Percentiles rank a stretch among this genome's conserved stretches.
These are phyloP conservation scores for Lasiodiplodia gonubiensis DNA, from an alignment of 2,329 filamentous ascomycete genomes.

Conservation along the genomic window DNA sequence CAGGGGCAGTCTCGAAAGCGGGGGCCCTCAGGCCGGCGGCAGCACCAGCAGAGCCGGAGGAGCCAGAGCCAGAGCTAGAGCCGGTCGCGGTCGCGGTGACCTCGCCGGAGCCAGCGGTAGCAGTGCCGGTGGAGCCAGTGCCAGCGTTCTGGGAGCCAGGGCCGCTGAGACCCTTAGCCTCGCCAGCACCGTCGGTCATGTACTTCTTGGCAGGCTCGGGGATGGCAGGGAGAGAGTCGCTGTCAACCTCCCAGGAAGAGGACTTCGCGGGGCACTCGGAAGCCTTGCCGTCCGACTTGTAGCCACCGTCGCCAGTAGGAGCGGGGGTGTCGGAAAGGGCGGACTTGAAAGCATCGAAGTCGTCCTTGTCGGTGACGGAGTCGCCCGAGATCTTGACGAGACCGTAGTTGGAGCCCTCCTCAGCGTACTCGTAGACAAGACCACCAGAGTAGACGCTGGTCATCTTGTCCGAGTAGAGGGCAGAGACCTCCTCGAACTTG, in stretches of 20 bases:
- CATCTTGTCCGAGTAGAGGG: slow-evolving; percentile 86
- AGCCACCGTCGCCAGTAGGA: slow-evolving; percentile 64
- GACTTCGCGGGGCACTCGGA: slow-evolving; percentile 61
- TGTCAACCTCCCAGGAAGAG: slow-evolving; percentile 61
- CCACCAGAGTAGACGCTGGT: slow-evolving; percentile 90
- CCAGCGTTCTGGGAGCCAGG: slow-evolving; percentile 63
- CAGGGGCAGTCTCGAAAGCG: slow-evolving; percentile 56
- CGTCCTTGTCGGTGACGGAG: slow-evolving; percentile 62
- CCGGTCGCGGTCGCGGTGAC: slow-evolving; percentile 46
- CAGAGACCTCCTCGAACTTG: slow-evolving; percentile 76
- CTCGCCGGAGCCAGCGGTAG: slow-evolving; percentile 57
- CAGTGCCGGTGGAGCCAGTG: slow-evolving; percentile 50
- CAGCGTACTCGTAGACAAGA: slow-evolving; percentile 92
- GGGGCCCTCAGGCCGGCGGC: slow-evolving; percentile 52
- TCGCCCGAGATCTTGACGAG: slow-evolving; percentile 69
- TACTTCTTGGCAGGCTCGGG: slow-evolving; percentile 61
- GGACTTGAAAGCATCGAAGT: slow-evolving; percentile 65
- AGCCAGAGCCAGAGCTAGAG: slow-evolving; percentile 37
- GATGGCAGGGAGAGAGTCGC: slow-evolving; percentile 60
- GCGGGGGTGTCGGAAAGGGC: slow-evolving; percentile 57
- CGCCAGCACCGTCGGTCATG: slow-evolving; percentile 64
- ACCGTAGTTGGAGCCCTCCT: slow-evolving; percentile 70
- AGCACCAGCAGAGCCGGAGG: slow-evolving; percentile 47
- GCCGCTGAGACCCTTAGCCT: slow-evolving; percentile 60
- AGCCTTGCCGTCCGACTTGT: slow-evolving; percentile 59